These are phyloP conservation scores for Ophiocordyceps camponoti-saundersi DNA, from an alignment of 2,329 filamentous ascomycete species.

Conservation along the genomic window DNA sequence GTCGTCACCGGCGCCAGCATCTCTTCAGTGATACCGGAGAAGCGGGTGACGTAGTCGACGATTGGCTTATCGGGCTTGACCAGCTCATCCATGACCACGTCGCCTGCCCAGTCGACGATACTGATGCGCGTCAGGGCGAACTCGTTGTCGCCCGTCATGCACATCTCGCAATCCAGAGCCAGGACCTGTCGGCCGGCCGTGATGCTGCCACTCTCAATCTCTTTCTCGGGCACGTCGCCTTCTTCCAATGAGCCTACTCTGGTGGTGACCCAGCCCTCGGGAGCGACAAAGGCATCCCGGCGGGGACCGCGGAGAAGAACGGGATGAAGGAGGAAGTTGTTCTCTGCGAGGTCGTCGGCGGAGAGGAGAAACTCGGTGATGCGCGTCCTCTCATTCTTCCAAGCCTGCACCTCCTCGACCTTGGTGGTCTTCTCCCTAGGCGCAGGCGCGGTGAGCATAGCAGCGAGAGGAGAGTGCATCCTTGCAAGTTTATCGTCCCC, in stretches of 20 bases:
- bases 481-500: constrained; percentile 68
- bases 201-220: constrained; percentile 66
- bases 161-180: constrained; percentile 95
- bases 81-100: constrained; percentile 69
- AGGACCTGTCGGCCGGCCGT: constrained; percentile 67
- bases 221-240: constrained; percentile 46
- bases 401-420: constrained; percentile 45
- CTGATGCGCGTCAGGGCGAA: constrained; percentile 82
- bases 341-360: constrained; percentile 58
- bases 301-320: constrained; percentile 48
- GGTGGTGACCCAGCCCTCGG: constrained; percentile 73
- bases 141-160: constrained; percentile 62
- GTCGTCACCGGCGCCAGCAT: constrained; percentile 76
- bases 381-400: constrained; percentile 60
- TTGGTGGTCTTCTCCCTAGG: constrained; percentile 47
- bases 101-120: constrained; percentile 71
- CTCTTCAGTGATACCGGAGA: constrained; percentile 78
- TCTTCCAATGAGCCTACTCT: constrained; percentile 48
- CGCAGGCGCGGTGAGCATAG: constrained; percentile 62
- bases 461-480: constrained; percentile 73
- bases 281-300: constrained; percentile 32
- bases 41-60: constrained; percentile 78
- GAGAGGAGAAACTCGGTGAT: constrained; percentile 65
- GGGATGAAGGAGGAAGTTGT: constrained; percentile 74
- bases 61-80: constrained; percentile 85